Conservation (phyloP, 768 basidiomycete genomes). For the Tricholoma saponaceum region DNA sequence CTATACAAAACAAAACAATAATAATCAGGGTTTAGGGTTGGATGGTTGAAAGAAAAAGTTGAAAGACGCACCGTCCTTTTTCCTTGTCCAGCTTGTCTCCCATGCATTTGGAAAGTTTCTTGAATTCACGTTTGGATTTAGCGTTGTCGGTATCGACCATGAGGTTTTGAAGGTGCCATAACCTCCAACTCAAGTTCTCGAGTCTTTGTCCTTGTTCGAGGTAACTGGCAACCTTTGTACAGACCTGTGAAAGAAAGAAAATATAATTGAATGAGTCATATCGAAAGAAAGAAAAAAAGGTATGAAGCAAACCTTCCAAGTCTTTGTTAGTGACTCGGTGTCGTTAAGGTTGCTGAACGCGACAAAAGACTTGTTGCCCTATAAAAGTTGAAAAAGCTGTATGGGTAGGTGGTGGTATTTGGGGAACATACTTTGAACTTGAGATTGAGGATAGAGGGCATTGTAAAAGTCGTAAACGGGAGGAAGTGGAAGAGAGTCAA, state of each 20-base stretch:
- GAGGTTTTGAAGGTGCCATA: conserved; percentile 89
- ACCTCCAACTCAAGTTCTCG: conserved; percentile 89
- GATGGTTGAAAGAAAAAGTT: conserved; percentile 5
- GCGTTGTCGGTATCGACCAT: conserved; percentile 92
- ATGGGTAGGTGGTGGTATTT: background rate
- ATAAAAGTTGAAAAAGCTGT: conserved; percentile 8
- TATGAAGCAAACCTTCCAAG: conserved; percentile 69
- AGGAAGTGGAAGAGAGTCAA: conserved; percentile 4
- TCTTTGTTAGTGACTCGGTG: conserved; percentile 80
- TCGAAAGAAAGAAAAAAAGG: background rate
- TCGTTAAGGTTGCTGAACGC: conserved; percentile 88
- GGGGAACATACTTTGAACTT: conserved; percentile 66
- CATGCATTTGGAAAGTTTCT: conserved; percentile 85
- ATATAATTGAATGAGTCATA: background rate
- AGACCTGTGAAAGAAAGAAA: conserved; percentile 46
- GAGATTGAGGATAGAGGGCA: conserved; percentile 83
- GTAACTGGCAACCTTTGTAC: conserved; percentile 86
- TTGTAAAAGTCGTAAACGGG: conserved; percentile 25
- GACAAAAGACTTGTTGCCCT: conserved; percentile 95
- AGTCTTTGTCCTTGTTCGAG: conserved; percentile 89
- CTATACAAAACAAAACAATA: conserved; percentile 45
- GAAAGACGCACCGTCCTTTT: conserved; percentile 70
- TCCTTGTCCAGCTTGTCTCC: conserved; percentile 91
- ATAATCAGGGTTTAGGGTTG: conserved; percentile 30
- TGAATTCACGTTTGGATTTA: conserved; percentile 85